Evolutionary conservation across 805 yeast species (phyloP), one percentile per base, ranked within the genome.

Genomic region (Ogataea zsoltii): DNA sequence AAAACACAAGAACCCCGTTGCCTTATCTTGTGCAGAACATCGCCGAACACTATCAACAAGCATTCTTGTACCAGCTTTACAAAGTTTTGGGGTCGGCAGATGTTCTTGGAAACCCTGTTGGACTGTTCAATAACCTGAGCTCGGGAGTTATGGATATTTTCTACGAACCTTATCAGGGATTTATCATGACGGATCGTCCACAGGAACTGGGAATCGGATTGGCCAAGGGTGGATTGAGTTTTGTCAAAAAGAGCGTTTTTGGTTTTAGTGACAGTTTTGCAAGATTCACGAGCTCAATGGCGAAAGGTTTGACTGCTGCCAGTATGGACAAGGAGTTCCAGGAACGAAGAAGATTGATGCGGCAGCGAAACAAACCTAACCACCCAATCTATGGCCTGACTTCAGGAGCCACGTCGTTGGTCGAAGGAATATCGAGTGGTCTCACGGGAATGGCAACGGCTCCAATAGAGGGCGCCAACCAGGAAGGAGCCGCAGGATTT

Each of bases 131-230:
- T 63, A 91, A 90, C 55, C 72, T 94, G 46, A 83, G 96, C 46
- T 89, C 97, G 0, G 99, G 99, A 42, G 94, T 94, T 10, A 78
- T 90, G 79, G 99, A 94, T 65, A 85, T 94, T 15, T 94, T 94
- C 64, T 94, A 94, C 62, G 98, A 92, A 61, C 99, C 99, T 3
- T 94, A 92, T 59, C 94, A 90, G 61, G 99, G 99, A 0, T 88
- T 88, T 56, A 80, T 92, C 39, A 80, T 94, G 79, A 92, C 86
- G 51, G 99, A 94, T 64, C 72, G 97, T 31, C 99, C 99, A 1
- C 96, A 88, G 60, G 99, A 95, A 56, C 70, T 94, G 32, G 98
- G 99, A 33, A 87, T 94, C 47, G 95, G 96, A 3, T 66, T 94
- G 35, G 99, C 99, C 1, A 92, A 90, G 62, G 99, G 99, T 47